phyloP scores from a whole-genome alignment of 2,329 filamentous ascomycete species.

The Trichocomaceae sp. region DNA sequence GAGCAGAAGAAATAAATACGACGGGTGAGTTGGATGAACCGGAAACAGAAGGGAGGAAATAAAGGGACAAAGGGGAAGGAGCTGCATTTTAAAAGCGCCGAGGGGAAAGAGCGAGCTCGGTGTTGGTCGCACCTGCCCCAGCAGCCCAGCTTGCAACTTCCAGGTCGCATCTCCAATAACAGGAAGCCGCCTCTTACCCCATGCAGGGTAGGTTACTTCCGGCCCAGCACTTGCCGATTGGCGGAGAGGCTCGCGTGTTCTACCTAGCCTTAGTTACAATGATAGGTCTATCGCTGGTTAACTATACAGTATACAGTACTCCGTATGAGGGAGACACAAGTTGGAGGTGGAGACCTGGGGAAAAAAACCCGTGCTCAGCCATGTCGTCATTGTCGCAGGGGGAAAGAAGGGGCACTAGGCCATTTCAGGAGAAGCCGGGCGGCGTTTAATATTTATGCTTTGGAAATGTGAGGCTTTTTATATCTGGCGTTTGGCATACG shows the following conservation, averaged over 20 bases:
- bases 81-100: background rate
- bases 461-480: background rate
- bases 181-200: background rate
- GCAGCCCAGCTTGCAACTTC: background rate
- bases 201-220: background rate
- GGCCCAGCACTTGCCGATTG: background rate
- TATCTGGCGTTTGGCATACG: background rate
- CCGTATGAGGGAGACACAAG: too few relatives aligned
- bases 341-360: background rate
- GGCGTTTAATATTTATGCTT: too few relatives aligned
- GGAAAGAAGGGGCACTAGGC: conserved; percentile 3
- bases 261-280: too few relatives aligned
- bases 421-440: conserved; percentile 9
- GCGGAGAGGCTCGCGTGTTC: too few relatives aligned
- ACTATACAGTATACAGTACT: too few relatives aligned
- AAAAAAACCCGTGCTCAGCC: conserved; percentile 1
- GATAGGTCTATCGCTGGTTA: too few relatives aligned
- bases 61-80: background rate
- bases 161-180: background rate
- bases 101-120: background rate
- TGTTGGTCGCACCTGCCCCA: background rate
- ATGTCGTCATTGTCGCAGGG: conserved; percentile 10
- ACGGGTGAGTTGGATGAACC: too few relatives aligned
- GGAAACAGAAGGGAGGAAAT: background rate
- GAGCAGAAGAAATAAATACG: background rate